Base-by-base conservation (phyloP, 345 rosid genomes). In the Bretschneidera sinensis region DNA sequence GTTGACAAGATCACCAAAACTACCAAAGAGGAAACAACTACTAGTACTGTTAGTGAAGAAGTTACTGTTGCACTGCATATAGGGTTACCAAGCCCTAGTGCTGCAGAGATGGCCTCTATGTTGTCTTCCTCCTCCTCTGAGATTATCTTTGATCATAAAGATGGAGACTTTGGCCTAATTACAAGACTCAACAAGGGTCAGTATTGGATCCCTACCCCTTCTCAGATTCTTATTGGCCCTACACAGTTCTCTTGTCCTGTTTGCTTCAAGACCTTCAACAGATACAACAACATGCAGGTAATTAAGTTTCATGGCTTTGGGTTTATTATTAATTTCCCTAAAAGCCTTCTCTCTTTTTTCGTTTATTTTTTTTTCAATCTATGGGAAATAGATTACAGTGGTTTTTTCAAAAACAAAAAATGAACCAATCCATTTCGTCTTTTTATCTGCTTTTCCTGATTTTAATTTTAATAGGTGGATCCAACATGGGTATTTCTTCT, bases 231-330 rank as follows among this genome's bases (percentile, higher is more conserved):
- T 59, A 86, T 89, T 71, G 98, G 98, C 20, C 98, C 98, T 59
- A 92, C 96, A 3, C 98, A 92, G 77, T 92, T 92, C 75, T 89
- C 96, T 55, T 92, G 98, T 85, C 96, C 96, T 82, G 87, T 92
- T 72, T 92, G 98, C 75, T 89, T 71, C 87, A 89, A 89, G 78
- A 86, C 87, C 75, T 92, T 92, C 86, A 89, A 86, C 54, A 82
- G 98, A 83, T 92, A 89, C 84, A 92, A 92, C 74, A 92, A 92
- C 91, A 89, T 92, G 97, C 98, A 92, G 90, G 98, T 89, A 67
- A n/a, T n/a, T n/a, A n/a, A n/a, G n/a, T n/a, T n/a, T n/a, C n/a
- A n/a, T n/a, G n/a, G n/a, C n/a, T n/a, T n/a, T n/a, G n/a, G n/a
- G n/a, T n/a, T n/a, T n/a, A n/a, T n/a, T n/a, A n/a, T n/a, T n/a